phyloP scores from a whole-genome alignment of 805 yeast genomes.

The Komagataella phaffii region DNA sequence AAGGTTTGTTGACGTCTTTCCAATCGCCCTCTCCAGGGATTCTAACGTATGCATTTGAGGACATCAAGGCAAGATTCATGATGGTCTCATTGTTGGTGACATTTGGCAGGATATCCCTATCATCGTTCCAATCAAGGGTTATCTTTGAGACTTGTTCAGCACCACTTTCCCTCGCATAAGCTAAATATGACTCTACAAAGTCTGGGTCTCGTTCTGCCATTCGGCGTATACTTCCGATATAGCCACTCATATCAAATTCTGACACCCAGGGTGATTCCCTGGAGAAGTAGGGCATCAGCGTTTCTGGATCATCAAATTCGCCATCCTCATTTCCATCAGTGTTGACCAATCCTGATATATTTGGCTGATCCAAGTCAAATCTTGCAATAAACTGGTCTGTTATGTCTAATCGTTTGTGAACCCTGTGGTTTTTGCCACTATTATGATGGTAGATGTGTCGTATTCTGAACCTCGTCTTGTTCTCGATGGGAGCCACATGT shows the following conservation, averaged over 20 bases:
- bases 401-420: conserved; percentile 37
- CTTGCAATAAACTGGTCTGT: conserved; percentile 23
- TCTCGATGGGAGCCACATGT: background rate
- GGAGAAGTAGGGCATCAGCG: background rate
- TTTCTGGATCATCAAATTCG: background rate
- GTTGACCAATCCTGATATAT: background rate
- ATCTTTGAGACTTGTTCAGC: conserved; percentile 22
- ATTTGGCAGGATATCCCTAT: conserved; percentile 50
- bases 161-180: conserved; percentile 34
- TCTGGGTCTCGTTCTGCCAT: conserved; percentile 31
- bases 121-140: conserved; percentile 52
- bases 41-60: conserved; percentile 83
- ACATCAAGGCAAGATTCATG: conserved; percentile 65
- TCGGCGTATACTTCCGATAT: background rate
- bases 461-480: conserved; percentile 15
- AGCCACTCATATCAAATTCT: background rate
- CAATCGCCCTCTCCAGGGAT: conserved; percentile 74
- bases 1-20: conserved; percentile 61
- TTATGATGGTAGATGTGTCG: conserved; percentile 55
- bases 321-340: conserved; percentile 1
- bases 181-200: conserved; percentile 51
- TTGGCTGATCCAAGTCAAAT: conserved; percentile 4
- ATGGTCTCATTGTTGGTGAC: conserved; percentile 63
- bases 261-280: background rate
- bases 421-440: conserved; percentile 26